phyloP scores from a whole-genome alignment of 495 filamentous ascomycete genomes.

The Aspergillus taichungensis region DNA sequence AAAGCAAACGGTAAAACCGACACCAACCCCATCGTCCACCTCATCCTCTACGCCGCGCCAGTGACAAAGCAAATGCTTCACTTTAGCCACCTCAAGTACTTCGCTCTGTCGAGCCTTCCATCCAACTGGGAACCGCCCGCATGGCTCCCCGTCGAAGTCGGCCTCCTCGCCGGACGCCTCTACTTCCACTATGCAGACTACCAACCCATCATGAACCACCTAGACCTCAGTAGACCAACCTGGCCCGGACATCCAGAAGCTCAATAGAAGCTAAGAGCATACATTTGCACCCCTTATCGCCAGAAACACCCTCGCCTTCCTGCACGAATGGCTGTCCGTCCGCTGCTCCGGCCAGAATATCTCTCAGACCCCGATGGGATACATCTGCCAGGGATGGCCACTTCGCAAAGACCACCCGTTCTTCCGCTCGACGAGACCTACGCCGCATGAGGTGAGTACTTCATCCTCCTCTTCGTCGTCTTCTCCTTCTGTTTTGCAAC shows the following conservation, averaged over 20 bases:
- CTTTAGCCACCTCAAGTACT: conserved; percentile 42
- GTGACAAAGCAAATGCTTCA: conserved; percentile 44
- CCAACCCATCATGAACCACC: conserved; percentile 10
- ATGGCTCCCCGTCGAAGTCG: conserved; percentile 44
- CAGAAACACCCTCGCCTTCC: conserved; percentile 18
- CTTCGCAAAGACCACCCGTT: conserved; percentile 38
- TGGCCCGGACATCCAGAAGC: too few relatives aligned
- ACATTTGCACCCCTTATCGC: not conserved
- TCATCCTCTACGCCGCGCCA: conserved; percentile 45
- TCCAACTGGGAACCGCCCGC: conserved; percentile 20
- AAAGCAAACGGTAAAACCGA: too few relatives aligned
- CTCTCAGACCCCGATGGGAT: conserved; percentile 47
- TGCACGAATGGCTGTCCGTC: conserved; percentile 44
- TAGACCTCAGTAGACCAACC: too few relatives aligned
- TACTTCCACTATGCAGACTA: conserved; percentile 44
- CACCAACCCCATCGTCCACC: conserved; percentile 13
- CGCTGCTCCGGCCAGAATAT: conserved; percentile 44
- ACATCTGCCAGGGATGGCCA: conserved; percentile 37
- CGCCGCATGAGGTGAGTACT: too few relatives aligned
- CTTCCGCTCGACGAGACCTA: conserved; percentile 13
- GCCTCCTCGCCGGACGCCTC: conserved; percentile 45
- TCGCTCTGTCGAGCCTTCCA: conserved; percentile 38
- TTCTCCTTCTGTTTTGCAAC: too few relatives aligned
- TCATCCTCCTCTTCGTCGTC: too few relatives aligned
- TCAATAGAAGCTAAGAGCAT: not conserved